Evolutionary conservation across 495 filamentous ascomycete genomes (phyloP).

Genomic region (Amphirosellinia nigrospora): DNA sequence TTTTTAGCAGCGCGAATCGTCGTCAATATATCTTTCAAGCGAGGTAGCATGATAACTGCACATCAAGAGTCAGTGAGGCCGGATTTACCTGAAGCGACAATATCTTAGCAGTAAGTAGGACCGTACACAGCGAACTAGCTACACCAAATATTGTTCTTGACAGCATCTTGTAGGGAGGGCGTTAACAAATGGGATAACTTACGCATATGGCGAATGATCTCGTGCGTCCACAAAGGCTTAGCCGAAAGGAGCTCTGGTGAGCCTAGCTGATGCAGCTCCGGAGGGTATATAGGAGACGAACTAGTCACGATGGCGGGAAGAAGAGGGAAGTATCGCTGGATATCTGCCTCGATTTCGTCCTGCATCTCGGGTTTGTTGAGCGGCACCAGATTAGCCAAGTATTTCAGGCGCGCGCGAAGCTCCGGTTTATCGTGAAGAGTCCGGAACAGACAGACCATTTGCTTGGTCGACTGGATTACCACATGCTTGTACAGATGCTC

Average conservation of each 20-base stretch:
- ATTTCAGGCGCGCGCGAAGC: neutral
- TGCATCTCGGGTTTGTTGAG: neutral
- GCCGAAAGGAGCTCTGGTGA: neutral
- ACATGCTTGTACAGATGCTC: neutral
- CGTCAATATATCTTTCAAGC: neutral
- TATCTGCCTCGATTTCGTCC: neutral
- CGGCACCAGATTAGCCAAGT: neutral
- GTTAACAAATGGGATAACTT: neutral
- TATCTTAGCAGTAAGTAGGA: neutral
- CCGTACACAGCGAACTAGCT: neutral
- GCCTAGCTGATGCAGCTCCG: neutral
- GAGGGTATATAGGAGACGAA: neutral
- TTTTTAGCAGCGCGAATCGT: neutral
- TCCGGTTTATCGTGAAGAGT: neutral
- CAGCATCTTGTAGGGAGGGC: neutral
- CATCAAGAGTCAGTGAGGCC: neutral
- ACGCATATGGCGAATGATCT: neutral
- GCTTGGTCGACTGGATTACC: neutral
- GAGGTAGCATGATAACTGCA: neutral
- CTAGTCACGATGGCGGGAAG: neutral
- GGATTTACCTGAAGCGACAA: neutral
- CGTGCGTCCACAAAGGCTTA: neutral
- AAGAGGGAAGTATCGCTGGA: neutral
- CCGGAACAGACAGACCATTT: slow-evolving; percentile 1
- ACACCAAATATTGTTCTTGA: neutral